Base-by-base conservation (phyloP, 345 rosid genomes). In the Ceriops tagal region DNA sequence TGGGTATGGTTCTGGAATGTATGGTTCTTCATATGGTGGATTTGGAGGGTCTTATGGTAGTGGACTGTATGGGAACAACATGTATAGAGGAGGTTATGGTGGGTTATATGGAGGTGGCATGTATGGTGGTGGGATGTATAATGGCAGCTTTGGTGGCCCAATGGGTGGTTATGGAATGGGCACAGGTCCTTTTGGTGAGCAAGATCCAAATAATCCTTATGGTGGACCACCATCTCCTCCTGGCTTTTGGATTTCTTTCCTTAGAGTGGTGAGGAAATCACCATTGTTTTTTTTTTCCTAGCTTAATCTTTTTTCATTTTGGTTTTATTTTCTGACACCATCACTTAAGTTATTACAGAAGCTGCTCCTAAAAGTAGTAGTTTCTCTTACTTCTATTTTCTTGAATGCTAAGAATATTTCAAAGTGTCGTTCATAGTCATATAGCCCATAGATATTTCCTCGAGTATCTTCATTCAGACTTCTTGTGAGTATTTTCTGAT, bases 81-180 rank as follows among this genome's bases (percentile, higher is more conserved):
- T 86, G 90, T 84, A 88, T 64, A 78, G 90, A 71, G 96, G 99
- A 73, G 96, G 97, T 67, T 92, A 88, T 77, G 96, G 96, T 49
- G 95, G 96, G 61, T 37, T 79, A 39, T 86, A 83, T 79, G 93
- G 90, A 70, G 79, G 89, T 46, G 75, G 91, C 69, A 78, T 80
- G 86, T 84, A 83, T 67, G 84, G 85, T 46, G 85, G 86, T 1
- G 84, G 84, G n/a, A 79, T 73, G 88, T 75, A 80, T 28, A 68
- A 70, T 60, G 66, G 89, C 69, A 81, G 97, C 68, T 15, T 76
- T 58, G 96, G 98, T 75, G 93, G 93, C 56, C 76, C 80, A 11
- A 88, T 93, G 97, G 97, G 99, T 78, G 92, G 93, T 72, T 89
- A 80, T 80, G 99, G 98, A 37, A 83, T 78, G 90, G 97, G 98